Evolutionary conservation across 305 asterid species (phyloP), one percentile per base, ranked within the genome.

Genomic region (Fraxinus paxiana): DNA sequence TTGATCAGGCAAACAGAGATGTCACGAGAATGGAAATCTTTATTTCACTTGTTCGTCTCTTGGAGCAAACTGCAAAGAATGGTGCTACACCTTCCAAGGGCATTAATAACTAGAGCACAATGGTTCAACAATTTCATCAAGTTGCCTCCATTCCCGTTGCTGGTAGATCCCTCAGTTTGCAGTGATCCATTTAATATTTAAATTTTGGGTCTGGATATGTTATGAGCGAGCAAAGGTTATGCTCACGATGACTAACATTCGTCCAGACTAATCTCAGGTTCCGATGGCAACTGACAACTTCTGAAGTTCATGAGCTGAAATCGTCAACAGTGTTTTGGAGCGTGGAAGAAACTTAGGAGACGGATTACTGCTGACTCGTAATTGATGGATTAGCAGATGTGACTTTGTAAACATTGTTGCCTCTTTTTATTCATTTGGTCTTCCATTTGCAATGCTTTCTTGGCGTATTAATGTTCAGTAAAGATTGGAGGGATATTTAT

Each of bases 11-110:
- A 1, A 91, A 92, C 83, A 89, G 95, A 85, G 98, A 95, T 7
- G 93, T 95, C 26, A 93, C 97, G 4, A 92, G 98, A 83, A 92
- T 93, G 96, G 99, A 95, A 78, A 89, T 95, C 51, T 95, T 95
- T 80, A 81, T 95, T 73, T 92, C 99, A 13, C 91, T 95, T 17
- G 96, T 95, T 81, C 94, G 87, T 65, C 94, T 94, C 79, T 79
- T 95, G 89, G 98, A 92, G 86, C 98, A 91, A 88, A 91, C 88
- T 18, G 79, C 89, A 6, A 90, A 91, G 85, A 86, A 70, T 18
- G 77, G 85, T 38, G 70, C 72, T 8, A 63, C 87, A 18, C 86
- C 88, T 35, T 72, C 82, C 69, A 86, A 83, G 56, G 80, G 82
- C 78, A 30, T 20, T 24, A 84, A 81, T 78, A 86, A 78, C 76